Percentiles rank a stretch among this genome's conserved stretches.
phyloP scores from a whole-genome alignment of 306 rosid species.

The Sphenostylis stenocarpa region DNA sequence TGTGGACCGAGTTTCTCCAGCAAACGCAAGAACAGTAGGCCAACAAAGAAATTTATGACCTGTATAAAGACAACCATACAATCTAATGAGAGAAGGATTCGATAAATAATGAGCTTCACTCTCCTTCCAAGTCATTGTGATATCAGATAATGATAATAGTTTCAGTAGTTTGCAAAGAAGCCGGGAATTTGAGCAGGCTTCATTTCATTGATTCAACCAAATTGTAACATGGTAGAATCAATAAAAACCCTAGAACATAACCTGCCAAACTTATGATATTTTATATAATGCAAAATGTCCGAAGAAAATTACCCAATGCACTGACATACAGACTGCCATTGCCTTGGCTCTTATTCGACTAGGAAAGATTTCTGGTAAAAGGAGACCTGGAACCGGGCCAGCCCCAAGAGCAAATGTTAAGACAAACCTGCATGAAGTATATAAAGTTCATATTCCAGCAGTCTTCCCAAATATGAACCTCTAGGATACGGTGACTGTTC shows the following conservation, averaged over 20 bases:
- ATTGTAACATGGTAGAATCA: conserved; percentile 18
- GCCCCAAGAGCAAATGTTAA: conserved; percentile 92
- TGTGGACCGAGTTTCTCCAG: conserved; percentile 77
- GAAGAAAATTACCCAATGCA: conserved; percentile 85
- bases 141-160: background rate
- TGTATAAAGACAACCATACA: conserved; percentile 37
- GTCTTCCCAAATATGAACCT: background rate
- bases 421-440: conserved; percentile 71
- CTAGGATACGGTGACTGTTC: conserved; percentile 2
- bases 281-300: conserved; percentile 10
- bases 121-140: background rate
- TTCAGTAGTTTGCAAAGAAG: conserved; percentile 6
- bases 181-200: background rate
- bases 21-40: conserved; percentile 82
- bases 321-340: conserved; percentile 94
- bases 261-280: background rate
- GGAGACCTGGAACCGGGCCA: conserved; percentile 98
- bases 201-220: conserved; percentile 16
- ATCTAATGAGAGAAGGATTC: conserved; percentile 18
- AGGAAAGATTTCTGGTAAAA: conserved; percentile 91
- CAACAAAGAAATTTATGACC: conserved; percentile 96
- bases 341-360: conserved; percentile 91
- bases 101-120: background rate
- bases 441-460: conserved; percentile 19
- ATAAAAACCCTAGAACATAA: background rate